Base-by-base conservation (phyloP, 2,329 filamentous ascomycete genomes). In the Paraphaeosphaeria minitans region DNA sequence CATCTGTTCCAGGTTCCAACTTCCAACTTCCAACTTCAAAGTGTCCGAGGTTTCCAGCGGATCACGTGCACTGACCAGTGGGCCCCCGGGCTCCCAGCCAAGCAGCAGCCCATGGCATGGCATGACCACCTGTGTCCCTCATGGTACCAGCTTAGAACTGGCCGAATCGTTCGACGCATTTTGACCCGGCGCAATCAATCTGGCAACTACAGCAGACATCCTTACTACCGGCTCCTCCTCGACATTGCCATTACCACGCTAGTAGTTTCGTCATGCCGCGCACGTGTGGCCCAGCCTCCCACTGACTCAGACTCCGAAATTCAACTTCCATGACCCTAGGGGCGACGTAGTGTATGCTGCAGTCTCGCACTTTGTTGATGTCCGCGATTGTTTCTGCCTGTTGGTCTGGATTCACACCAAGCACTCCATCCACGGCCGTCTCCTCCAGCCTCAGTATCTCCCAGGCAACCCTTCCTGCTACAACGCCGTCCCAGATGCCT, bases 401-500 rank as follows among this genome's bases (percentile, higher is more conserved):
- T 33, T 41, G n/a, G 22, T 33, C 50, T 46, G 33, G 33, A 22
- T 33, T 14, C 24, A 57, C 14, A 9, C 63, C 62, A 42, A 62
- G 24, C 31, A 64, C 61, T 10, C 56, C 62, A 31, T 67, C 55
- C 14, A 62, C 49, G 21, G 62, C 66, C 41, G 61, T 61, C 57
- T 76, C 68, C 51, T 76, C 73, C 19, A 75, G 33, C 22, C 43
- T 57, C 58, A 74, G 61, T 6, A 63, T 59, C 50, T 69, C 66
- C 50, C 58, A 62, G 2, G 70, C 73, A 27, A 76, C 64, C 22
- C 65, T 58, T 0, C 72, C 75, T 85, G 86, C 88, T 84, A 91
- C 69, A 81, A 90, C 1, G 84, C 88, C 67, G 85, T 81, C 45
- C 75, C 79, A 71, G 86, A 90, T 1, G 76, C 83, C 21, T 69